These are phyloP conservation scores for Pseudocercospora crystallina DNA, from an alignment of 2,329 filamentous ascomycete genomes.

Conservation along the genomic window DNA sequence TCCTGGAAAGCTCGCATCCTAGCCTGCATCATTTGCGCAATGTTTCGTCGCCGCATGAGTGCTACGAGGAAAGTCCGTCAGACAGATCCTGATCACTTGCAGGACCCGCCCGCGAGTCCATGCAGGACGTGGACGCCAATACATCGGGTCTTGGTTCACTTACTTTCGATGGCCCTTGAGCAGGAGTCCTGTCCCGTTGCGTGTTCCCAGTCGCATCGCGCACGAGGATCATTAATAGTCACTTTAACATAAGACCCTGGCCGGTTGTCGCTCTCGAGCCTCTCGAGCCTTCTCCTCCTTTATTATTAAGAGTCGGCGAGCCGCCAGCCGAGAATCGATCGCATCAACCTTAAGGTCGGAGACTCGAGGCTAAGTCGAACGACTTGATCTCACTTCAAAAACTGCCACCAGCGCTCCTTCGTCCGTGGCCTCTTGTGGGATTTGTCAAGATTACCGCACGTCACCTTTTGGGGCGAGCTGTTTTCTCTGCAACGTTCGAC, in stretches of 20 bases:
- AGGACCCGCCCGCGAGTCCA: slow-evolving; percentile 22
- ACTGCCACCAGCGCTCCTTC: slow-evolving; percentile 16
- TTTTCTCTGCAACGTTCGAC: slow-evolving; percentile 4
- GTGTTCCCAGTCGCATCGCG: slow-evolving; percentile 21
- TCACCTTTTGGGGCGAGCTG: slow-evolving; percentile 7
- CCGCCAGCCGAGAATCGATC: slow-evolving; percentile 17
- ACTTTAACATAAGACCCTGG: slow-evolving; percentile 16
- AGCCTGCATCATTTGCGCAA: slow-evolving; percentile 26
- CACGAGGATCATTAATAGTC: slow-evolving; percentile 21
- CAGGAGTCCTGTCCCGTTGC: slow-evolving; percentile 19
- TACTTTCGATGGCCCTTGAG: slow-evolving; percentile 16
- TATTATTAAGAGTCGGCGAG: slow-evolving; percentile 13
- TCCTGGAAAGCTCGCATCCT: slow-evolving; percentile 21
- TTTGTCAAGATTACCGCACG: slow-evolving; percentile 10
- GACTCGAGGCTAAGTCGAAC: slow-evolving; percentile 15
- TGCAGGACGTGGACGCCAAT: slow-evolving; percentile 25
- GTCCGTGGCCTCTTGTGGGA: slow-evolving; percentile 11
- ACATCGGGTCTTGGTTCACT: slow-evolving; percentile 23
- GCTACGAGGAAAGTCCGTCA: slow-evolving; percentile 24
- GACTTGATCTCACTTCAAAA: slow-evolving; percentile 14
- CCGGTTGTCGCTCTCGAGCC: neutral
- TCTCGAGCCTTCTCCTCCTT: slow-evolving; percentile 13
- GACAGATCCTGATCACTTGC: slow-evolving; percentile 24
- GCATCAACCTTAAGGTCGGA: slow-evolving; percentile 21
- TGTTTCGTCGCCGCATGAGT: slow-evolving; percentile 28